Base-by-base conservation (phyloP, 495 filamentous ascomycete species). In the Penicillium flavigenum region DNA sequence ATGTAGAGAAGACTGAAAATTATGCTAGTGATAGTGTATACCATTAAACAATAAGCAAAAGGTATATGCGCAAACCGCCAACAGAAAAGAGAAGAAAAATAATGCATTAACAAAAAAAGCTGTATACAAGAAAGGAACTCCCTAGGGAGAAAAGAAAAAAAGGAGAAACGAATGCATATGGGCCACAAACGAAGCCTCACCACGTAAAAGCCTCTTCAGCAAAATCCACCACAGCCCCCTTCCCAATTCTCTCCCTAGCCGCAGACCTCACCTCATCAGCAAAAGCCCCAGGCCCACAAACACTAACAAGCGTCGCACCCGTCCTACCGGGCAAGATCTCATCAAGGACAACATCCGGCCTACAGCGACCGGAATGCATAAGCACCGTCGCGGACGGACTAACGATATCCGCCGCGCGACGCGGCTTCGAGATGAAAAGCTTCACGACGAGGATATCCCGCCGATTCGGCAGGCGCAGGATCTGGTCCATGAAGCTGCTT, bases 161-260 rank as follows among this genome's bases (percentile, higher is more conserved):
- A 17, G 16, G 22, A 22, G 7, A 32, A 32, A 47, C 11, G 48
- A 27, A 34, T 4, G 31, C 31, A 34, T 14, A 12, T 12, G 12
- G 14, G 14, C 31, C 31, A 34, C 31, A 34, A 22, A 44, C 9
- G 11, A 44, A 26, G 4, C 20, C 3, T 58, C 51, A 66, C 88
- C 88, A 93, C 14, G 88, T 93, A 74, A 98, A 98, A 44, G 90
- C 89, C 77, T 98, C 94, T 70, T 98, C 94, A 22, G 92, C 80
- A 72, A 98, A 97, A 70, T 97, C 92, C 17, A 98, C 78, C 31
- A 79, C 82, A 20, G 83, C 86, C 4, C 81, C 79, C 49, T 83
- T 79, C 47, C 89, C 84, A 62, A 87, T 81, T 49, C 82, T 79
- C 36, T 72, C 76, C 51, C 94, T 78, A 19, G 88, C 83, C 19